These are phyloP conservation scores for Kodamaea sp. DNA, from an alignment of 1,139 yeast species.

Conservation along the genomic window DNA sequence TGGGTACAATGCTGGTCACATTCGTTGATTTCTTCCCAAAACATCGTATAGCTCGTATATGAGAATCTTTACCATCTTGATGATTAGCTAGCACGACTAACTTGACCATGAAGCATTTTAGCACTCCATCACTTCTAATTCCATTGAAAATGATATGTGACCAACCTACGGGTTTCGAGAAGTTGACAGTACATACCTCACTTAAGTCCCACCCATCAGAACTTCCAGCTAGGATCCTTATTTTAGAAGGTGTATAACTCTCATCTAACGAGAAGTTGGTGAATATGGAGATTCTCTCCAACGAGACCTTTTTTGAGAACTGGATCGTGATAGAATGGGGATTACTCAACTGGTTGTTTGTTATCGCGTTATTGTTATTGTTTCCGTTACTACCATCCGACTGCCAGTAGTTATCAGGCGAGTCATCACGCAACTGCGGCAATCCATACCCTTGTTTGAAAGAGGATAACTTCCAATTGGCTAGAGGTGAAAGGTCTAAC, in stretches of 20 bases:
- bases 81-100: slow-evolving; percentile 77
- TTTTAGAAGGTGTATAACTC: slow-evolving; percentile 84
- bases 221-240: slow-evolving; percentile 76
- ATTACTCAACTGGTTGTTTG: slow-evolving; percentile 51
- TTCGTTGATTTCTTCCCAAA: slow-evolving; percentile 36
- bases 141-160: slow-evolving; percentile 68
- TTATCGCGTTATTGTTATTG: slow-evolving; percentile 26
- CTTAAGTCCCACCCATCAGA: slow-evolving; percentile 79
- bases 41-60: slow-evolving; percentile 72
- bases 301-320: slow-evolving; percentile 74
- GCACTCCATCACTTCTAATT: slow-evolving; percentile 55
- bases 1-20: slow-evolving; percentile 3
- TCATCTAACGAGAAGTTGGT: slow-evolving; percentile 73
- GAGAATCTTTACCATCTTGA: slow-evolving; percentile 96
- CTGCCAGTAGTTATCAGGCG: slow-evolving; percentile 85
- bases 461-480: slow-evolving; percentile 85
- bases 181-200: slow-evolving; percentile 67
- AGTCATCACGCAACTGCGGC: slow-evolving; percentile 69
- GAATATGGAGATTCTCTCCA: slow-evolving; percentile 72
- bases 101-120: slow-evolving; percentile 74
- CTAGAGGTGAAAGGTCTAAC: slow-evolving; percentile 76
- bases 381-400: slow-evolving; percentile 68
- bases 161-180: slow-evolving; percentile 87
- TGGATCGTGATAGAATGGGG: slow-evolving; percentile 85
- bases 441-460: slow-evolving; percentile 73